Percentiles rank a stretch among this genome's conserved stretches.
Conservation (phyloP, 768 basidiomycete genomes). For the Wakefieldia striispora region DNA sequence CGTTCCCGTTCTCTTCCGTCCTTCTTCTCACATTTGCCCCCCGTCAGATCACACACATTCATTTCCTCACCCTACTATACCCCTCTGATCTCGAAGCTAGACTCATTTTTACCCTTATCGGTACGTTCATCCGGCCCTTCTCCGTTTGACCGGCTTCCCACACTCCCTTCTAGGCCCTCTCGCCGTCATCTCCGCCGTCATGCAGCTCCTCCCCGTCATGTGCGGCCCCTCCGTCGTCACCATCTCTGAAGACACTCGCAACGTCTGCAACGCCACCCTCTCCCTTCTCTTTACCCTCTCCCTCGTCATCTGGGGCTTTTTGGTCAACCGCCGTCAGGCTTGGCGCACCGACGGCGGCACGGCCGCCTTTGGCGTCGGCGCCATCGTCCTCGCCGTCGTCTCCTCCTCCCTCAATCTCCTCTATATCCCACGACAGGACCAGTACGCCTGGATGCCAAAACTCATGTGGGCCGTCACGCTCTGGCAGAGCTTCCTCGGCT, state of each 20-base stretch:
- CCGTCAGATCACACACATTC: slow-evolving; percentile 93
- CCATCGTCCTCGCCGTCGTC: slow-evolving; percentile 76
- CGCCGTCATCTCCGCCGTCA: slow-evolving; percentile 77
- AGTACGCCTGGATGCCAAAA: slow-evolving; percentile 88
- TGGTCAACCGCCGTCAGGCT: slow-evolving; percentile 85
- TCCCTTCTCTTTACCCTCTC: slow-evolving; percentile 89
- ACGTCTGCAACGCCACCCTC: slow-evolving; percentile 96
- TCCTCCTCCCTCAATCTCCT: slow-evolving; percentile 86
- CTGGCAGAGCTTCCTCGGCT: slow-evolving; percentile 96
- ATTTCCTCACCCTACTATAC: slow-evolving; percentile 93
- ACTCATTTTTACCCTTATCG: slow-evolving; percentile 82
- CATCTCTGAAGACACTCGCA: slow-evolving; percentile 74
- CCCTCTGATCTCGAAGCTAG: slow-evolving; percentile 86
- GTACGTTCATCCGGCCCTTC: slow-evolving; percentile 36
- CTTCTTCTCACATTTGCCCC: background rate
- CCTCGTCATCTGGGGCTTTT: slow-evolving; percentile 89
- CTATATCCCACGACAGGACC: slow-evolving; percentile 79
- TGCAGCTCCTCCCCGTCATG: slow-evolving; percentile 77
- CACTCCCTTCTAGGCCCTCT: slow-evolving; percentile 59
- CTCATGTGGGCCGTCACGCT: slow-evolving; percentile 89
- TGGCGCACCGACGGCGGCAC: slow-evolving; percentile 98
- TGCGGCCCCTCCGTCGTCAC: slow-evolving; percentile 36
- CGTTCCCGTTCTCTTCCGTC: background rate
- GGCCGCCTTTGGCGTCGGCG: slow-evolving; percentile 86
- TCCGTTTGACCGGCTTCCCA: background rate